Conservation (phyloP, 257 asterid species). For the Parsonsia alboflavescens region DNA sequence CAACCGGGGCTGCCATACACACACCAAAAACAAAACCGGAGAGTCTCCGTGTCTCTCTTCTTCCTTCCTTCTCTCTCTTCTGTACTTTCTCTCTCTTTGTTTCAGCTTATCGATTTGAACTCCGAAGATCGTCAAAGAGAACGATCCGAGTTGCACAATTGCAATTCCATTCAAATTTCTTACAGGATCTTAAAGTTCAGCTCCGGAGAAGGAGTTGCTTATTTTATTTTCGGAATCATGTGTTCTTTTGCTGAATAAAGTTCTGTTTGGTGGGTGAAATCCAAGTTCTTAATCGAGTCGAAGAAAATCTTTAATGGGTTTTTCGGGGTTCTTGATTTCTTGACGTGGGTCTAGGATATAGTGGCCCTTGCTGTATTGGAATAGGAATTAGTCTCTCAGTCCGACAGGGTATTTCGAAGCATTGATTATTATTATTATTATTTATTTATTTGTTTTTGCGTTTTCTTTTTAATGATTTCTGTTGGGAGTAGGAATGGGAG, state of each 20-base stretch:
- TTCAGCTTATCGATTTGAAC: conserved; percentile 53
- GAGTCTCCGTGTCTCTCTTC: conserved; percentile 19
- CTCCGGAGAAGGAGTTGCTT: conserved; percentile 6
- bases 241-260: conserved; percentile 15
- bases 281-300: conserved; percentile 28
- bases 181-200: conserved; percentile 26
- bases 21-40: conserved; percentile 35
- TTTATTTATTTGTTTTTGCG: conserved; percentile 9
- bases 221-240: conserved; percentile 5
- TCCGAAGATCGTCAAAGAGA: conserved; percentile 45
- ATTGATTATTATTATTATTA: not conserved
- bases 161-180: conserved; percentile 14
- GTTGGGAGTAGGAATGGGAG: conserved; percentile 74
- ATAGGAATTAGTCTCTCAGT: conserved; percentile 29
- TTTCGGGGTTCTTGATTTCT: conserved; percentile 33
- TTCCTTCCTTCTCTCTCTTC: conserved; percentile 17
- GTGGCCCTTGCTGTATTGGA: conserved; percentile 24
- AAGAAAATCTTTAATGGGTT: conserved; percentile 8
- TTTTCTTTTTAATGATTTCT: conserved; percentile 57
- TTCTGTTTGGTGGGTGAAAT: conserved; percentile 39
- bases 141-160: conserved; percentile 44
- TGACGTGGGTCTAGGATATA: conserved; percentile 30
- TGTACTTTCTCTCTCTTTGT: conserved; percentile 25
- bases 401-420: conserved; percentile 8
- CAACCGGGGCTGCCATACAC: conserved; percentile 65